phyloP scores from a whole-genome alignment of 2,329 filamentous ascomycete genomes.

The Diaporthe vaccinii region DNA sequence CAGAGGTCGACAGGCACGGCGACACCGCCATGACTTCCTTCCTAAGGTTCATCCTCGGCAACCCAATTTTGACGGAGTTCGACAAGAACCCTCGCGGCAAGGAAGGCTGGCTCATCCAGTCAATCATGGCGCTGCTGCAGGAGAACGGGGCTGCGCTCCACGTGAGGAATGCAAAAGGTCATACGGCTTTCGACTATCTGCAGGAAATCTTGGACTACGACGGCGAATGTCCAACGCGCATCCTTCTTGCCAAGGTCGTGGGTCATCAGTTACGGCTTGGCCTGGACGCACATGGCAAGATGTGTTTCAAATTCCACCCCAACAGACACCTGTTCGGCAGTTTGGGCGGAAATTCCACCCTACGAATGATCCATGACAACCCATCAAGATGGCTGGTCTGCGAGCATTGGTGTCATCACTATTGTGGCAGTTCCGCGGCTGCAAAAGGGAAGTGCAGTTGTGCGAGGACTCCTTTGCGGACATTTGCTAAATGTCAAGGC shows the following conservation, averaged over 20 bases:
- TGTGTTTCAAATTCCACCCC: neutral
- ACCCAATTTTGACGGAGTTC: fast-evolving
- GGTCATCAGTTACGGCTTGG: neutral
- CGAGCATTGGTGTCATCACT: neutral
- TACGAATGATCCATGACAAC: neutral
- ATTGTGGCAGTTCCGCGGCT: neutral
- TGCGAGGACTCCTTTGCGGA: neutral
- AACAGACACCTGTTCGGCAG: neutral
- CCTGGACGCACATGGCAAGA: neutral
- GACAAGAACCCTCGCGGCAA: neutral
- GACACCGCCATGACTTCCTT: slow-evolving; percentile 18
- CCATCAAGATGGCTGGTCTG: neutral
- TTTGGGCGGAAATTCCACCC: neutral
- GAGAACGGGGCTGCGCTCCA: neutral
- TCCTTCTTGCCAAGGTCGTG: neutral
- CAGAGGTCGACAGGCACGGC: neutral
- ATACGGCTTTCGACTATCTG: neutral
- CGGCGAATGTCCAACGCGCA: no score
- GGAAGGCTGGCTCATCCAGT: neutral
- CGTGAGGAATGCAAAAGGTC: neutral
- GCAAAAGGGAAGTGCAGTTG: neutral
- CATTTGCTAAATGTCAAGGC: neutral
- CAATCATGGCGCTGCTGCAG: slow-evolving; percentile 4
- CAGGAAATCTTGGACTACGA: neutral
- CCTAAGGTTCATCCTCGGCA: neutral